A percentile compares a stretch with the other conserved stretches of the same genome.
phyloP scores from a whole-genome alignment of 2,329 filamentous ascomycete genomes.

The Neofusicoccum umdonicola region DNA sequence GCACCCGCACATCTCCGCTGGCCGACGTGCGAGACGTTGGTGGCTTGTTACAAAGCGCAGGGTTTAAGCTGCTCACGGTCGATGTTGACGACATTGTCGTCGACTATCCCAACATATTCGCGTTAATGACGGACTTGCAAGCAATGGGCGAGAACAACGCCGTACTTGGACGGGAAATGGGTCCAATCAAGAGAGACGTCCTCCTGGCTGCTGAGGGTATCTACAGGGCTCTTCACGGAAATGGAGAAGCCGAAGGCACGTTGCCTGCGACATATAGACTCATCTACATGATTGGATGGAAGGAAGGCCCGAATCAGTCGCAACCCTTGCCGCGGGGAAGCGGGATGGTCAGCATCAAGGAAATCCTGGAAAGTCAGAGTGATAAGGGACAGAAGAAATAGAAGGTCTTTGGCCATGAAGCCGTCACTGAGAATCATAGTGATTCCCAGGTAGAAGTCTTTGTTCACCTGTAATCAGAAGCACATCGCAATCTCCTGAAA shows the following conservation, averaged over 20 bases:
- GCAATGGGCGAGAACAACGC: slow-evolving; percentile 96
- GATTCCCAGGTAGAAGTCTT: too few species aligned
- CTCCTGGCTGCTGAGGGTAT: slow-evolving; percentile 84
- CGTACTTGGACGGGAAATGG: slow-evolving; percentile 78
- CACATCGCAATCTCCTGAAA: too few species aligned
- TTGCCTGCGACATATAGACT: slow-evolving; percentile 86
- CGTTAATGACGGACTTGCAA: slow-evolving; percentile 90
- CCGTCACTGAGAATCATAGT: too few species aligned
- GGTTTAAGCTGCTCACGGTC: slow-evolving; percentile 94
- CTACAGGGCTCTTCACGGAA: slow-evolving; percentile 82
- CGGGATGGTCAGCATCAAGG: slow-evolving; percentile 83
- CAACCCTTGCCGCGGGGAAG: slow-evolving; percentile 80
- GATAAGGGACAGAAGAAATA: slow-evolving; percentile 11
- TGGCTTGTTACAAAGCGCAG: slow-evolving; percentile 78
- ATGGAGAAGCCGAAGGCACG: slow-evolving; percentile 53
- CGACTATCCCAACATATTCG: slow-evolving; percentile 85
- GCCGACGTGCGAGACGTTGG: slow-evolving; percentile 92
- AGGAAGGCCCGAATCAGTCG: slow-evolving; percentile 73
- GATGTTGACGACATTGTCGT: slow-evolving; percentile 97
- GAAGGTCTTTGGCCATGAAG: too few species aligned
- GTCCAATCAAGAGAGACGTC: slow-evolving; percentile 73
- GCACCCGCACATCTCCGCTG: slow-evolving; percentile 84
- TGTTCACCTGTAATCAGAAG: too few species aligned
- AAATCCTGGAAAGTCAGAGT: slow-evolving; percentile 57
- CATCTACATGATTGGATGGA: slow-evolving; percentile 99